Conservation (phyloP, 371 early-diverging fungal species). For the Thermomucor indicae-seudaticae region DNA sequence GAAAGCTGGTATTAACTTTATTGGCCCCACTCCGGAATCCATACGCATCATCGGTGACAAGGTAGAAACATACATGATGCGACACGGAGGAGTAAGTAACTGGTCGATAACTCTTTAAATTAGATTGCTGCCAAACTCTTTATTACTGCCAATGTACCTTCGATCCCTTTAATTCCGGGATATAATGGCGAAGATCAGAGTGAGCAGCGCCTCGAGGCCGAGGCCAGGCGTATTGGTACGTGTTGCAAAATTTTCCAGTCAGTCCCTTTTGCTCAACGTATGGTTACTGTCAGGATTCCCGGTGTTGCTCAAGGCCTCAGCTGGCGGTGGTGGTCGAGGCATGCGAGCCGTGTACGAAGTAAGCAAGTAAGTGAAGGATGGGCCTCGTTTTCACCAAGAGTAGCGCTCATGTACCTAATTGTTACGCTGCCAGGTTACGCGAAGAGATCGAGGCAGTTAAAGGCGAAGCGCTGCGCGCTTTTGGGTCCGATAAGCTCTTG, state of each 20-base stretch:
- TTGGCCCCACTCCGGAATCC: slow-evolving; percentile 73
- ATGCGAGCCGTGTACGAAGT: slow-evolving; percentile 68
- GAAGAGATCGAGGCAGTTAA: slow-evolving; percentile 1
- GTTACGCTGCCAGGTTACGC: slow-evolving; percentile 12
- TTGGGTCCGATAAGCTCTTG: slow-evolving; percentile 87
- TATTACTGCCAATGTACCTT: slow-evolving; percentile 49
- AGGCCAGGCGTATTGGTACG: slow-evolving; percentile 50
- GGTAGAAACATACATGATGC: no score
- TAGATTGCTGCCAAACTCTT: slow-evolving; percentile 72
- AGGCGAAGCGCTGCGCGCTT: slow-evolving; percentile 54
- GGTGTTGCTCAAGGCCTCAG: slow-evolving; percentile 85
- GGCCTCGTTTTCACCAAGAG: neutral
- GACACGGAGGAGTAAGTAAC: no score
- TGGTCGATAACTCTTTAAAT: no score
- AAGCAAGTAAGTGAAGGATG: slow-evolving; percentile 21
- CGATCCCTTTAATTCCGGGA: slow-evolving; percentile 88
- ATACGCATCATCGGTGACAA: slow-evolving; percentile 96
- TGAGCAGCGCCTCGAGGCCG: slow-evolving; percentile 41
- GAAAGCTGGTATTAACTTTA: slow-evolving; percentile 67
- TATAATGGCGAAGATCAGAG: slow-evolving; percentile 81
- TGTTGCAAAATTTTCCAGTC: neutral
- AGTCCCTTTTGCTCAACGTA: neutral
- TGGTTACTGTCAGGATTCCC: slow-evolving; percentile 66
- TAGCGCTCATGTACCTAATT: slow-evolving; percentile 14
- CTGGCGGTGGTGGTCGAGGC: slow-evolving; percentile 93